These are phyloP conservation scores for Phytophthora sp. DNA, from an alignment of 352 stramenopile genomes.

Conservation along the genomic window DNA sequence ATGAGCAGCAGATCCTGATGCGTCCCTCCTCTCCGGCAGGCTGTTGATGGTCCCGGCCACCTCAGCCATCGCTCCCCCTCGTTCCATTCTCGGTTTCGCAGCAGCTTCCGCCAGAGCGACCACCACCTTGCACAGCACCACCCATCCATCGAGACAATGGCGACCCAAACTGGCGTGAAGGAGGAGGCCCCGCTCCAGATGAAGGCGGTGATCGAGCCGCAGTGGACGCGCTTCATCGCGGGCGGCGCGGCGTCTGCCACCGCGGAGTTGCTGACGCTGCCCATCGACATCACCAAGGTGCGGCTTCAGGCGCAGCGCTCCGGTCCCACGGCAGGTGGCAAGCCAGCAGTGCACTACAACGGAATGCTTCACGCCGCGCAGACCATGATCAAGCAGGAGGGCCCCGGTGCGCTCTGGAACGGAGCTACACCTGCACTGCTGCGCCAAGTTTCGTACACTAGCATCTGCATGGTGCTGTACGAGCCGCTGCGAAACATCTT, in stretches of 20 bases:
- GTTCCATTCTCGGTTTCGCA: slow-evolving; percentile 29
- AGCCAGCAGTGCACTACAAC: slow-evolving; percentile 62
- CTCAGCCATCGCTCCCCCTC: slow-evolving; percentile 8
- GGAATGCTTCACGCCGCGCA: slow-evolving; percentile 76
- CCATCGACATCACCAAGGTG: slow-evolving; percentile 89
- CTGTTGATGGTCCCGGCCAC: slow-evolving; percentile 11
- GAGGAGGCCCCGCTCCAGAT: slow-evolving; percentile 47
- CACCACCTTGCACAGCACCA: neutral
- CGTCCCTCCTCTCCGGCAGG: slow-evolving; percentile 16
- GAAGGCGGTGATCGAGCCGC: slow-evolving; percentile 53
- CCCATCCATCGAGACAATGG: slow-evolving; percentile 28
- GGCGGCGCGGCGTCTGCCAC: slow-evolving; percentile 71
- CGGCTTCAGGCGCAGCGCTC: slow-evolving; percentile 79
- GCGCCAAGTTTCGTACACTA: slow-evolving; percentile 88
- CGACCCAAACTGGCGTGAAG: slow-evolving; percentile 31
- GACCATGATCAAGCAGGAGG: slow-evolving; percentile 78
- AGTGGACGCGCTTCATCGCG: slow-evolving; percentile 75
- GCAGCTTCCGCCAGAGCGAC: neutral
- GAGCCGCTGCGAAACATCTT: slow-evolving; percentile 83
- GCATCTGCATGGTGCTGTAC: slow-evolving; percentile 88
- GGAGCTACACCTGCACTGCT: slow-evolving; percentile 77
- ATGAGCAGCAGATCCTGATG: slow-evolving; percentile 34
- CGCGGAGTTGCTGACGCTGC: slow-evolving; percentile 82
- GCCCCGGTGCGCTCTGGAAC: slow-evolving; percentile 71
- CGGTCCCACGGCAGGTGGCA: slow-evolving; percentile 22